Evolutionary conservation across 83 land plant genomes (phyloP).

Genomic region (Diphasiastrum complanatum): DNA sequence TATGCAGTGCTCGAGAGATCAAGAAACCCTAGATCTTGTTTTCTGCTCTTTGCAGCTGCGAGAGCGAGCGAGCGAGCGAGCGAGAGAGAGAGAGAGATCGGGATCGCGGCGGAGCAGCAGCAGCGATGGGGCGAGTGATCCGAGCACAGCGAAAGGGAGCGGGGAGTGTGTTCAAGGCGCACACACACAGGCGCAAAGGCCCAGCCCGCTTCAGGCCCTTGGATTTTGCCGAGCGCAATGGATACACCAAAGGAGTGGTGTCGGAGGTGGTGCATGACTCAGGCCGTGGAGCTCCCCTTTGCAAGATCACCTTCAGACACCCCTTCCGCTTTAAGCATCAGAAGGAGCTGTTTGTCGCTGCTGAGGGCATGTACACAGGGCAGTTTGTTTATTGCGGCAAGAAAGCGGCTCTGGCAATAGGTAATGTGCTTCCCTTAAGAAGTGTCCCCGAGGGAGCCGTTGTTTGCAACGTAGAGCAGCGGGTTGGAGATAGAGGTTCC

Average conservation of each 20-base stretch:
- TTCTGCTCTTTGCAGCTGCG: too few species aligned
- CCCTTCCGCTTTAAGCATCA: conserved; percentile 52
- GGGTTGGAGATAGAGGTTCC: conserved; percentile 51
- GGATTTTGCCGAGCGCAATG: conserved; percentile 48
- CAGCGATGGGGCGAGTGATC: conserved; percentile 44
- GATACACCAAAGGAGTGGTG: conserved; percentile 50
- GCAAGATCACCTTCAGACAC: conserved; percentile 47
- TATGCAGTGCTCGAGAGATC: too few species aligned
- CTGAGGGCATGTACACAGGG: conserved; percentile 55
- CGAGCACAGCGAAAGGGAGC: conserved; percentile 49
- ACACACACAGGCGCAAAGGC: conserved; percentile 46
- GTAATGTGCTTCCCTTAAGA: conserved; percentile 45
- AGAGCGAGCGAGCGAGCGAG: too few species aligned
- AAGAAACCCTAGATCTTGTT: too few species aligned
- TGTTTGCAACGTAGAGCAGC: conserved; percentile 53
- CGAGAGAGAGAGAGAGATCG: too few species aligned
- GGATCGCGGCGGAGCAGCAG: too few species aligned
- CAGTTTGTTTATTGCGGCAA: conserved; percentile 54
- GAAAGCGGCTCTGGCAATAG: conserved; percentile 42
- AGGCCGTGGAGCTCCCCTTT: conserved; percentile 49
- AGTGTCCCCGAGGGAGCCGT: conserved; percentile 58
- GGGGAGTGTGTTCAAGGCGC: conserved; percentile 41
- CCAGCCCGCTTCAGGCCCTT: conserved; percentile 40
- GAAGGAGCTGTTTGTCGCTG: conserved; percentile 52
- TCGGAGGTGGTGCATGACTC: conserved; percentile 53